Evolutionary conservation across 768 basidiomycete species (phyloP).

Genomic region (Holtermannia corniformis): DNA sequence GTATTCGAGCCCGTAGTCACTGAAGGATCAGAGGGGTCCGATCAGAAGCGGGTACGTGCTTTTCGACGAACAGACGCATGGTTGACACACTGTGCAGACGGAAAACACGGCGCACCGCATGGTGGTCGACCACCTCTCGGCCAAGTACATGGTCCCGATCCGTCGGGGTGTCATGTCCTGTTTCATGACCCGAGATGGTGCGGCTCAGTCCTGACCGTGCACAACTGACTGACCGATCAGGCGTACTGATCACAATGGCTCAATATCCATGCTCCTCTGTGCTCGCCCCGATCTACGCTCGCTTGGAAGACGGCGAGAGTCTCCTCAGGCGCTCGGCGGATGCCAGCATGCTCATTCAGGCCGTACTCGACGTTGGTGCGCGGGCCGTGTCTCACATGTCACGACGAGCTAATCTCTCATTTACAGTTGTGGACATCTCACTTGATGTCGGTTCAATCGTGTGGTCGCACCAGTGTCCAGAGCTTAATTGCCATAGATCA

Average conservation of each 20-base stretch:
- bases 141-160: constrained; percentile 41
- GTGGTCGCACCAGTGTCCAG: neutral
- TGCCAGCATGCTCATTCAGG: constrained; percentile 40
- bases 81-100: constrained; percentile 12
- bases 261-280: constrained; percentile 22
- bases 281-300: constrained; percentile 33
- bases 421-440: constrained; percentile 33
- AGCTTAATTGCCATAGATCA: constrained; percentile 15
- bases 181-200: constrained; percentile 40
- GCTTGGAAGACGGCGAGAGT: constrained; percentile 34
- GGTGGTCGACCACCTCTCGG: constrained; percentile 34
- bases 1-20: constrained; percentile 33
- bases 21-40: neutral
- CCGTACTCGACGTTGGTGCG: constrained; percentile 36
- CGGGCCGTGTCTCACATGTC: neutral
- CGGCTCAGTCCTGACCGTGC: constrained; percentile 6
- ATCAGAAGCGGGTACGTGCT: too few species aligned
- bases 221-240: constrained; percentile 7
- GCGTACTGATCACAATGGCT: constrained; percentile 35
- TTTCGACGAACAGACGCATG: too few species aligned
- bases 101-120: constrained; percentile 32
- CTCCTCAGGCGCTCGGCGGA: constrained; percentile 34
- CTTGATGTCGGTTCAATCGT: constrained; percentile 20
- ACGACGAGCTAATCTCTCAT: neutral
- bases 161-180: constrained; percentile 32